Conservation (phyloP, 306 rosid genomes). For the Oxytropis ochrocephala region DNA sequence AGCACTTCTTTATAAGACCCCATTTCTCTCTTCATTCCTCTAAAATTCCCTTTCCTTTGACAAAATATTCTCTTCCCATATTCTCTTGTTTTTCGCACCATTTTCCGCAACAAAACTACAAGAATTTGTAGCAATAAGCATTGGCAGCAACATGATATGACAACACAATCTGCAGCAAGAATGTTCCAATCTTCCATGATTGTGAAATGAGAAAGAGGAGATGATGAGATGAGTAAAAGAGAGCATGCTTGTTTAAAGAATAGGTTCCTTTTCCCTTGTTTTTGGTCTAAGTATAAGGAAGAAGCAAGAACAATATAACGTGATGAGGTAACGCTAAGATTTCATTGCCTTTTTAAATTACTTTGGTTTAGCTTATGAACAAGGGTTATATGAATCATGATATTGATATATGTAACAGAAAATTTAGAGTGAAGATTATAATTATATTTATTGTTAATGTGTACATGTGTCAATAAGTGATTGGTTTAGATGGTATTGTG, state of each 20-base stretch:
- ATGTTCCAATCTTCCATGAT: constrained; percentile 67
- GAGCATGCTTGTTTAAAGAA: constrained; percentile 36
- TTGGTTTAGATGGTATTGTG: neutral
- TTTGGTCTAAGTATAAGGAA: constrained; percentile 28
- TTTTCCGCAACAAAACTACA: constrained; percentile 42
- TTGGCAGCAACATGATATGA: constrained; percentile 81
- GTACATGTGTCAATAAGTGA: neutral
- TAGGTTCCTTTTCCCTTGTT: constrained; percentile 33
- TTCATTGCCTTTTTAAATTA: neutral
- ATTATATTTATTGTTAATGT: neutral
- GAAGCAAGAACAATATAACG: constrained; percentile 43
- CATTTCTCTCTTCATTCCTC: constrained; percentile 22
- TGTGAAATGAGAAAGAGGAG: neutral
- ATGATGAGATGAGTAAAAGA: constrained; percentile 12
- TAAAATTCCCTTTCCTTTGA: constrained; percentile 25
- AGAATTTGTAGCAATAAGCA: constrained; percentile 67
- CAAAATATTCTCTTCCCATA: constrained; percentile 47
- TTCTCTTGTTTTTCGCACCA: constrained; percentile 46
- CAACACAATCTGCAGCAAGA: constrained; percentile 67
- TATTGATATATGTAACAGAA: neutral
- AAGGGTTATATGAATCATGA: neutral
- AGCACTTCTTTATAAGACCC: constrained; percentile 26
- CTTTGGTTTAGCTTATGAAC: constrained; percentile 27
- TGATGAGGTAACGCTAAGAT: constrained; percentile 42
- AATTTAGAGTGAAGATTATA: constrained; percentile 26